These are phyloP conservation scores for Acer yangbiense DNA, from an alignment of 345 rosid species.

Conservation along the genomic window DNA sequence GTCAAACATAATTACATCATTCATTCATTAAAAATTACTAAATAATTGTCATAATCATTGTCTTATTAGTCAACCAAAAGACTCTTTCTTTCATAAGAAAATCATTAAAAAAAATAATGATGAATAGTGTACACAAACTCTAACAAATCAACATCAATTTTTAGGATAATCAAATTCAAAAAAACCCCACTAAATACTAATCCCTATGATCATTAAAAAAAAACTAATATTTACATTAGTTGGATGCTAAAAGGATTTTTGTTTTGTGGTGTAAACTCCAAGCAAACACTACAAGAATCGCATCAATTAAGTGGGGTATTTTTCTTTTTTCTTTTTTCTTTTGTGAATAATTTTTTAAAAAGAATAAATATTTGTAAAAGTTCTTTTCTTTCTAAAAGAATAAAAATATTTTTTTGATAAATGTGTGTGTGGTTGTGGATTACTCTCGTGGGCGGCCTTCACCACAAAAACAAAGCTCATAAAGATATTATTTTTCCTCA, in stretches of 20 bases:
- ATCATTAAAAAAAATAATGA: neutral
- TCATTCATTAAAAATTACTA: neutral
- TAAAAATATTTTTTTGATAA: too few species aligned
- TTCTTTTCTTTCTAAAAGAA: neutral
- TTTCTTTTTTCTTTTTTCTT: neutral
- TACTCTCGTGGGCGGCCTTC: neutral
- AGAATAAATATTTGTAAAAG: neutral
- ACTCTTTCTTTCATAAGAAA: neutral
- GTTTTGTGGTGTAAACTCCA: constrained; percentile 8
- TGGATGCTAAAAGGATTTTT: neutral
- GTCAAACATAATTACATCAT: neutral
- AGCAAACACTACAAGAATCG: neutral
- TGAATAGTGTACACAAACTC: neutral
- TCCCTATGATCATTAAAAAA: neutral
- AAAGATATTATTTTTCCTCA: neutral
- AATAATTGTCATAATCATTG: neutral
- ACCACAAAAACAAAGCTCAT: neutral
- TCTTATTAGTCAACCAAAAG: neutral
- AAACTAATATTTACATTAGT: neutral
- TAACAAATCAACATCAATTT: too few species aligned
- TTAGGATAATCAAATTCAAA: neutral
- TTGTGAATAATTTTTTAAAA: neutral
- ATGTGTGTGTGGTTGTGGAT: neutral
- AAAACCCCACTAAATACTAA: neutral
- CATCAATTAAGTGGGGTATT: neutral